A percentile compares a stretch with the other conserved stretches of the same genome.
Evolutionary conservation across 345 rosid genomes (phyloP).

Genomic region (Ceriops decandra): DNA sequence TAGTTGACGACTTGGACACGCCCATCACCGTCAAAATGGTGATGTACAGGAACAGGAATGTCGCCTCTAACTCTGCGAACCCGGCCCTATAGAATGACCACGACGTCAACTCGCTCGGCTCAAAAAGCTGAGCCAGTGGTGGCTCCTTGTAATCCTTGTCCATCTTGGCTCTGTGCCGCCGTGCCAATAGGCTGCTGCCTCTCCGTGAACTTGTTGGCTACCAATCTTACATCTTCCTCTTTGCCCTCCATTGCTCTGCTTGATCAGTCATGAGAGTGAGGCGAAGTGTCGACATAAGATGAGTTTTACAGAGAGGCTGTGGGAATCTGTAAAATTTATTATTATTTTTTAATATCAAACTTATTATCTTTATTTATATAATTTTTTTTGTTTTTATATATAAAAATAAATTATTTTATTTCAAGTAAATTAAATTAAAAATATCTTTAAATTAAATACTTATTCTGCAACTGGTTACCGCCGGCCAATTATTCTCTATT

Average conservation of each 20-base stretch:
- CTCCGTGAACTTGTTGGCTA: constrained; percentile 4
- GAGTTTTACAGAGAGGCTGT: too few relatives aligned
- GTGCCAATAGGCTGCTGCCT: constrained; percentile 1
- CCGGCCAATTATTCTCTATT: too few relatives aligned
- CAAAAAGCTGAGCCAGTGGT: not conserved
- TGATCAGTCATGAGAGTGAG: too few relatives aligned
- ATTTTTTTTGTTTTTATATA: too few relatives aligned
- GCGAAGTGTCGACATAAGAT: too few relatives aligned
- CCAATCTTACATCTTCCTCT: constrained; percentile 1
- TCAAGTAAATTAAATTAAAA: too few relatives aligned
- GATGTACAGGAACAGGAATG: not conserved
- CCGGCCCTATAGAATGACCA: not conserved
- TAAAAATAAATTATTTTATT: too few relatives aligned
- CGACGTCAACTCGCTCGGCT: not conserved
- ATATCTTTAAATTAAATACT: too few relatives aligned
- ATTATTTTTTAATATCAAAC: too few relatives aligned
- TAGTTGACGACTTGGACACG: not conserved
- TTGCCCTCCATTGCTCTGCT: not conserved
- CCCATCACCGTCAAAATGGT: not conserved
- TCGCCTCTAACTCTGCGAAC: not conserved
- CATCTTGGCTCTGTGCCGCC: constrained; percentile 1
- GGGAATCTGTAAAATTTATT: too few relatives aligned
- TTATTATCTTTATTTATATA: too few relatives aligned
- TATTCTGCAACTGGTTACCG: too few relatives aligned
- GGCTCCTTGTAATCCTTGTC: not conserved